Evolutionary conservation across 2,329 filamentous ascomycete species (phyloP).

Genomic region (Sclerotinia subarctica): DNA sequence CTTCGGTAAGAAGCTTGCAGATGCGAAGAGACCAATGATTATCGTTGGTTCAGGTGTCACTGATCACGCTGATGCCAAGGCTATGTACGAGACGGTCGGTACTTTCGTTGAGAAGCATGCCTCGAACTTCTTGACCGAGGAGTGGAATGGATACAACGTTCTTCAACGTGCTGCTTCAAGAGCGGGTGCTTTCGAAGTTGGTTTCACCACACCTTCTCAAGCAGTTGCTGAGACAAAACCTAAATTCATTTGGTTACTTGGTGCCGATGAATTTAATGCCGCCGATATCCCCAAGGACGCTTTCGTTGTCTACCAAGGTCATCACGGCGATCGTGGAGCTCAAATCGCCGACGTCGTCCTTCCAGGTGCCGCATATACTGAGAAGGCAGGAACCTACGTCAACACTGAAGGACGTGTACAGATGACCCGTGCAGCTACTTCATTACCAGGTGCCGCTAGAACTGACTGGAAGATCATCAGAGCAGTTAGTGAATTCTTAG

Average conservation of each 20-base stretch:
- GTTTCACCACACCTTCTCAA: constrained; percentile 82
- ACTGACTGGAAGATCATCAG: constrained; percentile 99
- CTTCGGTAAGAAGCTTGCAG: constrained; percentile 89
- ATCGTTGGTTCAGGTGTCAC: constrained; percentile 89
- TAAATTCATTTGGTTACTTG: constrained; percentile 96
- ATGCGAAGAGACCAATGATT: constrained; percentile 92
- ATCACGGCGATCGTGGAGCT: constrained; percentile 92
- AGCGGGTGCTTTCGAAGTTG: constrained; percentile 90
- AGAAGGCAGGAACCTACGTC: constrained; percentile 93
- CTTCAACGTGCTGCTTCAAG: constrained; percentile 91
- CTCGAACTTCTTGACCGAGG: constrained; percentile 77
- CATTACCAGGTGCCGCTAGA: constrained; percentile 81
- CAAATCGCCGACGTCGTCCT: constrained; percentile 92
- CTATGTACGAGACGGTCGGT: constrained; percentile 88
- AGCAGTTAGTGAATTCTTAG: constrained; percentile 86
- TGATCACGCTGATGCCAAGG: constrained; percentile 87
- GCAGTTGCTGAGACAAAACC: constrained; percentile 79
- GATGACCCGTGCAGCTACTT: constrained; percentile 85
- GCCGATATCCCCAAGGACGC: constrained; percentile 91
- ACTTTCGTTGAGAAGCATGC: constrained; percentile 91
- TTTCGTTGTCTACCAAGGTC: constrained; percentile 96
- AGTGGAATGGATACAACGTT: constrained; percentile 98
- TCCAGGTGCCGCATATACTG: constrained; percentile 91
- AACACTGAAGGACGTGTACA: constrained; percentile 98
- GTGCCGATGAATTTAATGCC: constrained; percentile 84